phyloP scores from a whole-genome alignment of 1,139 yeast species.

The Diutina scorzettiae region DNA sequence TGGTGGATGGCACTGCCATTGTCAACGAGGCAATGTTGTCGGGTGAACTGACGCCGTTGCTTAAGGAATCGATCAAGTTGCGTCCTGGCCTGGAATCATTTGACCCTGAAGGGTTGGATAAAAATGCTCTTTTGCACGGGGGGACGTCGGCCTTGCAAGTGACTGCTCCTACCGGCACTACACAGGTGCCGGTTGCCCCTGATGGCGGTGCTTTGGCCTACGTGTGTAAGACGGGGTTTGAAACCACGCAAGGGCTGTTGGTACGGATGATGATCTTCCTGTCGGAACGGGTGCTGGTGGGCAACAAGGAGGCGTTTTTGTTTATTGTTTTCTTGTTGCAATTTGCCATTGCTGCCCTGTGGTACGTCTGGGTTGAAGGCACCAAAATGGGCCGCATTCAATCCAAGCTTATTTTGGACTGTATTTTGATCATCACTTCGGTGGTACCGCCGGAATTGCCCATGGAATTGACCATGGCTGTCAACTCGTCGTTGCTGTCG shows the following conservation, averaged over 20 bases:
- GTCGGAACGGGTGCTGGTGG: constrained; percentile 93
- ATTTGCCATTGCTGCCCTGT: constrained; percentile 90
- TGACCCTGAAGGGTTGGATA: constrained; percentile 75
- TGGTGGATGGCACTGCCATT: constrained; percentile 81
- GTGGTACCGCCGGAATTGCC: constrained; percentile 99
- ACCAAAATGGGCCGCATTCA: constrained; percentile 91
- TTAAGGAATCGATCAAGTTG: constrained; percentile 80
- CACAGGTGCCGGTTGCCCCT: constrained; percentile 61
- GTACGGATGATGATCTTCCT: constrained; percentile 98
- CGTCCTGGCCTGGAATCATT: constrained; percentile 64
- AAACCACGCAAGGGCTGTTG: constrained; percentile 93
- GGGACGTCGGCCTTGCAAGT: constrained; percentile 96
- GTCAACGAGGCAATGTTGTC: constrained; percentile 97
- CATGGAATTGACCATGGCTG: constrained; percentile 98
- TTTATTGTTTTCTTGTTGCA: constrained; percentile 81
- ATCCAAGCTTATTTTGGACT: constrained; percentile 85
- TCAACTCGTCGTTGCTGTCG: constrained; percentile 80
- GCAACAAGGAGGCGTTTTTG: constrained; percentile 86
- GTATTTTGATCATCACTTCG: constrained; percentile 90
- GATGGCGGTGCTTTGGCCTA: constrained; percentile 88
- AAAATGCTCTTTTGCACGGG: constrained; percentile 83
- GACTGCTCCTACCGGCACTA: constrained; percentile 19
- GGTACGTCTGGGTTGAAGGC: constrained; percentile 99
- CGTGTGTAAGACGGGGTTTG: constrained; percentile 91
- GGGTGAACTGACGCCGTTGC: constrained; percentile 94